Conservation (phyloP, 2,329 filamentous ascomycete species). For the Pseudogymnoascus sp. region DNA sequence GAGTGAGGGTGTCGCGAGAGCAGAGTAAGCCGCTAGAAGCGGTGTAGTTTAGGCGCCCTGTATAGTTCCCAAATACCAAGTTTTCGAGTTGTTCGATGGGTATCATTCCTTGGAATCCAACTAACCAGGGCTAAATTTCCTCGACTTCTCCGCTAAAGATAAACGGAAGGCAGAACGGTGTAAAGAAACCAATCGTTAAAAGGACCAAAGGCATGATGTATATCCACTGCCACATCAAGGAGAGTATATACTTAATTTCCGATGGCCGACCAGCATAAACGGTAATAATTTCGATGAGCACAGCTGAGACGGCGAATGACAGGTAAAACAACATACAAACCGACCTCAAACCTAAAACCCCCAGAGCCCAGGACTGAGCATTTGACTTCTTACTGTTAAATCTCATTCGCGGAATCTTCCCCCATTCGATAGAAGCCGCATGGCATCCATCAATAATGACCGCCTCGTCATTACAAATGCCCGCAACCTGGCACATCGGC, state of each 20-base stretch:
- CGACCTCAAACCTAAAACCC: neutral
- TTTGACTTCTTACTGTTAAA: conserved; percentile 9
- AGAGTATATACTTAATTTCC: neutral
- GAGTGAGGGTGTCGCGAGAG: conserved; percentile 16
- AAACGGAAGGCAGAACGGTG: conserved; percentile 18
- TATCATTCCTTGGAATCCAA: conserved; percentile 25
- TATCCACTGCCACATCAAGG: neutral
- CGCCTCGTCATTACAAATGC: conserved; percentile 26
- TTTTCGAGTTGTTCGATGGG: conserved; percentile 22
- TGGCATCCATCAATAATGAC: conserved; percentile 28
- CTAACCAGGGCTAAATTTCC: conserved; percentile 21
- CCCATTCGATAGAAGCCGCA: conserved; percentile 29
- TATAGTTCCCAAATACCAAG: conserved; percentile 22
- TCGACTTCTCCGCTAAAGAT: conserved; percentile 21
- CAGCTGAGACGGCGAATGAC: conserved; percentile 14
- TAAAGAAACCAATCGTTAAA: conserved; percentile 1
- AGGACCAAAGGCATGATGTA: conserved; percentile 4
- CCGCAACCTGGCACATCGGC: conserved; percentile 28
- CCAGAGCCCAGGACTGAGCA: neutral
- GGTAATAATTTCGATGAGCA: neutral
- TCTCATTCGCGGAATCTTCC: conserved; percentile 23
- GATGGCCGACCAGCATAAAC: neutral
- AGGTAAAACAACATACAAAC: conserved; percentile 10
- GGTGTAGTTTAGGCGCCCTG: conserved; percentile 22
- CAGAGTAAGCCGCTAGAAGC: conserved; percentile 21